A percentile compares a stretch with the other conserved stretches of the same genome.
Conservation (phyloP, 1,284 basidiomycete genomes). For the Fomitopsis palustris region DNA sequence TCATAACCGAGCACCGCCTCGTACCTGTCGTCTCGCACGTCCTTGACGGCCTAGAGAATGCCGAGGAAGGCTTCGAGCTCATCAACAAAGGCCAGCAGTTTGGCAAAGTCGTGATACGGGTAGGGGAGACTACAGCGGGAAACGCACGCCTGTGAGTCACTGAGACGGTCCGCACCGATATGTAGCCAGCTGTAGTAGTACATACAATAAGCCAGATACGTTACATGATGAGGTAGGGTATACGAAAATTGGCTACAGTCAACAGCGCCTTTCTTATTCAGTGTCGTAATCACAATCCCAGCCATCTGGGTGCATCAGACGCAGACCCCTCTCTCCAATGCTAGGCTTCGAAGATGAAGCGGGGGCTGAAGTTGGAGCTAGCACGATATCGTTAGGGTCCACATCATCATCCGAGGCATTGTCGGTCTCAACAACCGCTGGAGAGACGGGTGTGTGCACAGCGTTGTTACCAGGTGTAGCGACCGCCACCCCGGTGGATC, state of each 20-base stretch:
- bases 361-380: background rate
- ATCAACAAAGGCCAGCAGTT: conserved; percentile 64
- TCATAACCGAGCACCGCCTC: conserved; percentile 66
- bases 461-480: background rate
- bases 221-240: background rate
- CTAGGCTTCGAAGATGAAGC: background rate
- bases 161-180: too few species aligned
- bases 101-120: conserved; percentile 68
- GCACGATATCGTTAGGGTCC: background rate
- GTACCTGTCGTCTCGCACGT: conserved; percentile 75
- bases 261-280: background rate
- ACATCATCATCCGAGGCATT: background rate
- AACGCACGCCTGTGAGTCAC: background rate
- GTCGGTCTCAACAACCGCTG: background rate
- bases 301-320: background rate
- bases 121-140: conserved; percentile 14
- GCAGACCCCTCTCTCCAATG: background rate
- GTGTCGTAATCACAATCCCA: background rate
- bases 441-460: background rate
- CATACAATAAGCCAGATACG: too few species aligned
- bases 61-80: conserved; percentile 69
- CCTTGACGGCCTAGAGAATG: conserved; percentile 56
- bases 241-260: background rate
- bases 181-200: background rate
- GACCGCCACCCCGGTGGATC: conserved; percentile 1